Evolutionary conservation across 1,139 yeast genomes (phyloP), one percentile per base, ranked within the genome.

Genomic region (Saccharomyces hybrid): DNA sequence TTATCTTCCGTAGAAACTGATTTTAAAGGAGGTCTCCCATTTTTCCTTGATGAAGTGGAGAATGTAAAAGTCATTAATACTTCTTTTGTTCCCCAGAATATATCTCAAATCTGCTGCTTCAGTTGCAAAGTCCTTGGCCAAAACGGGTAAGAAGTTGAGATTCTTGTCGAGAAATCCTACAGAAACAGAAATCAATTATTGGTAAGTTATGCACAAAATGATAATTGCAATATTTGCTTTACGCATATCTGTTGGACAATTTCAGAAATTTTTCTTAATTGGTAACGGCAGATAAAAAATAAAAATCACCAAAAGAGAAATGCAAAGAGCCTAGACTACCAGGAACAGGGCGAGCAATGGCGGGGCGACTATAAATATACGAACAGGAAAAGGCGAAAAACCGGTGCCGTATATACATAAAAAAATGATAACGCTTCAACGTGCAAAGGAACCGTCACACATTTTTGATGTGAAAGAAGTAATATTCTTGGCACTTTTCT

Each of bases 11-110:
- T 38, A 19, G 44, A 38, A 16, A 38, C 26, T 5, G 44, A 38
- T 38, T 38, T 38, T 19, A 38, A 38, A 38, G 44, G n/a, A 19
- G 44, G 44, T 38, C 44, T 38, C n/a, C 44, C 44, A 38, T 38
- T 38, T 38, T 9, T 38, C 26, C 44, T 38, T 19, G 44, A 38
- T 38, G 44, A 38, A 9, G 44, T 38, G 44, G 44, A 38, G 25
- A 38, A 38, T 14, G 44, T 19, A 19, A 38, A 38, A 19, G 44
- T 38, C 44, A 38, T 38, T 38, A 11, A 9, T 16, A 19, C 7
- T 9, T 19, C 16, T 19, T 16, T 34, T 14, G 19, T 34, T 8
- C 42, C 44, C 26, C 5, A 9, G 13, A 19, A 13, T 8, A 19
- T 16, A 38, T 19, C 25, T 19, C 25, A 38, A 19, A 16, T 11